These are phyloP conservation scores for Phytophthora europaea DNA, from an alignment of 352 stramenopile genomes.

Conservation along the genomic window DNA sequence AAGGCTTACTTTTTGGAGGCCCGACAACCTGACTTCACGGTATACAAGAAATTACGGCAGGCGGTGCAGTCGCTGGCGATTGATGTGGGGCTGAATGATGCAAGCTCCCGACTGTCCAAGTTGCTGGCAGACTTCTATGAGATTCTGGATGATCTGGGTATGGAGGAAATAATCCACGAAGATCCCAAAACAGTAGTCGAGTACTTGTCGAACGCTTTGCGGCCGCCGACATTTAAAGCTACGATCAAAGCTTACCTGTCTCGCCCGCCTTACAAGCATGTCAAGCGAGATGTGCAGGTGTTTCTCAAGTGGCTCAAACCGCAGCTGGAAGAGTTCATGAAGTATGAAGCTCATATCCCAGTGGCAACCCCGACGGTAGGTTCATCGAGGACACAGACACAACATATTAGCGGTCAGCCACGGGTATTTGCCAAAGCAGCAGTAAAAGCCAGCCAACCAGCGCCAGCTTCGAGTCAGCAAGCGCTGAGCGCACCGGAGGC, in stretches of 20 bases:
- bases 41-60: slow-evolving; percentile 12
- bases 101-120: slow-evolving; percentile 6
- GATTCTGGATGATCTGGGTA: slow-evolving; percentile 8
- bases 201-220: slow-evolving; percentile 1
- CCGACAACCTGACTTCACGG: slow-evolving; percentile 7
- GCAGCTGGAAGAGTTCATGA: slow-evolving; percentile 24
- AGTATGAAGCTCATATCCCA: slow-evolving; percentile 16
- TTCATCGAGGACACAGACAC: not conserved
- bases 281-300: slow-evolving; percentile 6
- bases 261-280: slow-evolving; percentile 1
- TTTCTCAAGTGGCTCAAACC: slow-evolving; percentile 14
- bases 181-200: slow-evolving; percentile 8
- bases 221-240: not conserved
- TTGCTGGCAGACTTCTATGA: slow-evolving; percentile 9
- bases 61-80: not conserved
- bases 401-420: not conserved
- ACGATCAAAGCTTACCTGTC: slow-evolving; percentile 12
- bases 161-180: slow-evolving; percentile 11
- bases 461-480: not conserved
- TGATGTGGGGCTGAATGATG: slow-evolving; percentile 10
- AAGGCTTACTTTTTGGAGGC: slow-evolving; percentile 15
- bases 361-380: not conserved
- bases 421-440: not conserved
- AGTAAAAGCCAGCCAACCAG: not conserved
- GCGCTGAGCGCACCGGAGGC: not conserved